Percentiles rank a stretch among this genome's conserved stretches.
phyloP scores from a whole-genome alignment of 352 stramenopile genomes.

The Pythium coloratum region DNA sequence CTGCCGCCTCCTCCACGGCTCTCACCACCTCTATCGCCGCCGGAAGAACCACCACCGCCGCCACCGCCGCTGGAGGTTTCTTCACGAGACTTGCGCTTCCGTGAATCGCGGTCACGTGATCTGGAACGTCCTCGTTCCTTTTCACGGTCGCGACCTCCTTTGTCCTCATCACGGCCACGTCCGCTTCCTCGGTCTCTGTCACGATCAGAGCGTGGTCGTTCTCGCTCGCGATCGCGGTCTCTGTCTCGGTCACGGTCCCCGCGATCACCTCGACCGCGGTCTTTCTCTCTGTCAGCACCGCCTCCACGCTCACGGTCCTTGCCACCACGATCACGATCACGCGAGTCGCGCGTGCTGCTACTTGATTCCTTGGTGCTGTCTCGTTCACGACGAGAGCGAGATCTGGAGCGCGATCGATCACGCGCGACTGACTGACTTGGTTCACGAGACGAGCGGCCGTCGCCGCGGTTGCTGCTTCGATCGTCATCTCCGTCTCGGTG shows the following conservation, averaged over 20 bases:
- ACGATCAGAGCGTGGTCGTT: constrained; percentile 26
- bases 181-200: constrained; percentile 30
- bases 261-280: constrained; percentile 35
- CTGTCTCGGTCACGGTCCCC: constrained; percentile 32
- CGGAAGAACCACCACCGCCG: constrained; percentile 5
- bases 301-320: constrained; percentile 29
- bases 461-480: constrained; percentile 8
- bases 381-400: constrained; percentile 38
- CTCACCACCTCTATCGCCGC: constrained; percentile 17
- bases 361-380: constrained; percentile 22
- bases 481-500: constrained; percentile 39
- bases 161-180: constrained; percentile 32
- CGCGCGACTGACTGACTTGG: constrained; percentile 28
- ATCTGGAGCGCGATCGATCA: constrained; percentile 59
- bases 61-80: constrained; percentile 31
- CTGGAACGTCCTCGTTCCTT: constrained; percentile 41
- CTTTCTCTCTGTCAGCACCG: constrained; percentile 20
- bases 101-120: constrained; percentile 64
- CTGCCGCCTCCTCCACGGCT: constrained; percentile 26
- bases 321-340: constrained; percentile 39
- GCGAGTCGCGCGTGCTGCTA: constrained; percentile 29
- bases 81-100: constrained; percentile 63
- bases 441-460: constrained; percentile 39
- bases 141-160: constrained; percentile 32
- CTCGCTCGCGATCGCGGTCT: constrained; percentile 32